These are phyloP conservation scores for Fraxinus baroniana DNA, from an alignment of 305 asterid species.

Conservation along the genomic window DNA sequence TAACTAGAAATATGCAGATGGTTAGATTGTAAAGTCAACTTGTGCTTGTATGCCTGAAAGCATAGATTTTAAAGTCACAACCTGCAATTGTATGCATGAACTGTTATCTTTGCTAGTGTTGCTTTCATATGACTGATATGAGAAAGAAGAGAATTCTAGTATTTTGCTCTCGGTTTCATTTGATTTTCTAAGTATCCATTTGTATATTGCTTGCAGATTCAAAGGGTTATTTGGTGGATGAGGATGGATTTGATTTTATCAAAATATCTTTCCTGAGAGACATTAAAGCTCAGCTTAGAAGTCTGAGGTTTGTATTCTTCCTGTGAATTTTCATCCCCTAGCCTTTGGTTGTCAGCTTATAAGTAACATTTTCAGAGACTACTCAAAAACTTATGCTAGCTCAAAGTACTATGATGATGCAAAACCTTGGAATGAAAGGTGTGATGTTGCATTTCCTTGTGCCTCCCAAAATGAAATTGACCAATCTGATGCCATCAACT, in stretches of 20 bases:
- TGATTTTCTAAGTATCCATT: constrained; percentile 23
- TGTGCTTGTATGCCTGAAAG: not conserved
- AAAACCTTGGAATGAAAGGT: constrained; percentile 97
- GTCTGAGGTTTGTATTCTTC: constrained; percentile 64
- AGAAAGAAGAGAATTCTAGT: not conserved
- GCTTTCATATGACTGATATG: constrained; percentile 2
- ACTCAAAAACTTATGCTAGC: constrained; percentile 95
- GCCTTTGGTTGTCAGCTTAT: constrained; percentile 31
- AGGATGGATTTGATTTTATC: constrained; percentile 94
- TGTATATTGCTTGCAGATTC: constrained; percentile 58
- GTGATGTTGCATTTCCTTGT: constrained; percentile 94
- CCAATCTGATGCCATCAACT: constrained; percentile 83
- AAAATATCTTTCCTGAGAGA: constrained; percentile 87
- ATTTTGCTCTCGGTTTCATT: not conserved
- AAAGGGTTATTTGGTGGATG: constrained; percentile 95
- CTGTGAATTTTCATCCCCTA: constrained; percentile 1
- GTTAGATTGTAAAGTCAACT: not conserved
- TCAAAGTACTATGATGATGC: constrained; percentile 90
- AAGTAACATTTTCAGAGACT: constrained; percentile 64
- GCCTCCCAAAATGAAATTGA: constrained; percentile 94
- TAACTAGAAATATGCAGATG: not conserved
- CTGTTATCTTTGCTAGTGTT: not conserved
- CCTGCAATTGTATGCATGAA: not conserved
- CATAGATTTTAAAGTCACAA: not conserved
- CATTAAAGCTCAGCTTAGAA: constrained; percentile 86